A percentile compares a stretch with the other conserved stretches of the same genome.
Evolutionary conservation across 2,329 filamentous ascomycete genomes (phyloP).

Genomic region (Nemania sp.): DNA sequence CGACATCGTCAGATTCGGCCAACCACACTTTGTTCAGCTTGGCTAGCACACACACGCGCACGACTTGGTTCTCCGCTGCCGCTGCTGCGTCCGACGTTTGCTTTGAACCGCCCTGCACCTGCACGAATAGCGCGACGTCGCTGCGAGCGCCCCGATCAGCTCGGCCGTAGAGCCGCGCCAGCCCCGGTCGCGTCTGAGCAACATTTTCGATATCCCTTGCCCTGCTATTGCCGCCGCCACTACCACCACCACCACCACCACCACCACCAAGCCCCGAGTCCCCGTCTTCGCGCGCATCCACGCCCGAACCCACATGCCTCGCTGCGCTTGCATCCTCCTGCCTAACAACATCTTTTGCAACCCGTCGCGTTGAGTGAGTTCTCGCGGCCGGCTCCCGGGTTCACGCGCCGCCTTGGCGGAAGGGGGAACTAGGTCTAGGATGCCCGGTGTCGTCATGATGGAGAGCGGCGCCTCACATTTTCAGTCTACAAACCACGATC

Average conservation of each 20-base stretch:
- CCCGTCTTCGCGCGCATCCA: slow-evolving; percentile 10
- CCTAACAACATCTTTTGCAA: slow-evolving; percentile 9
- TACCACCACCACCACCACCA: too few relatives aligned
- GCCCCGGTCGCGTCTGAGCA: slow-evolving; percentile 7
- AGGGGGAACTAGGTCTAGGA: slow-evolving; percentile 43
- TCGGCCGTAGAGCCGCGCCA: not conserved
- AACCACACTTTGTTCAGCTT: not conserved
- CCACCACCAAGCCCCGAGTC: not conserved
- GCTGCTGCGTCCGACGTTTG: too few relatives aligned
- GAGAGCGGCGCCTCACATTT: slow-evolving; percentile 58
- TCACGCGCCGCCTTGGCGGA: slow-evolving; percentile 39
- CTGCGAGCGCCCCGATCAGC: not conserved
- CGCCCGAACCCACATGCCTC: slow-evolving; percentile 25
- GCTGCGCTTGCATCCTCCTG: slow-evolving; percentile 17
- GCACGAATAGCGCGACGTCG: not conserved
- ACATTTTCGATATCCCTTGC: not conserved
- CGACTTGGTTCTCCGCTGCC: too few relatives aligned
- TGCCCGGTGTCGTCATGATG: slow-evolving; percentile 60
- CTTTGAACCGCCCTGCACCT: too few relatives aligned
- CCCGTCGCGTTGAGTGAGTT: slow-evolving; percentile 7
- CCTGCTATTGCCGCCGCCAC: too few relatives aligned
- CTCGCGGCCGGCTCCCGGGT: slow-evolving; percentile 17
- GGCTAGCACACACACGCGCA: too few relatives aligned
- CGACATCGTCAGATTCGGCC: slow-evolving; percentile 9
- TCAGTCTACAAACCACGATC: slow-evolving; percentile 59